These are phyloP conservation scores for Fraxinus angustifolia DNA, from an alignment of 305 asterid species.

Conservation along the genomic window DNA sequence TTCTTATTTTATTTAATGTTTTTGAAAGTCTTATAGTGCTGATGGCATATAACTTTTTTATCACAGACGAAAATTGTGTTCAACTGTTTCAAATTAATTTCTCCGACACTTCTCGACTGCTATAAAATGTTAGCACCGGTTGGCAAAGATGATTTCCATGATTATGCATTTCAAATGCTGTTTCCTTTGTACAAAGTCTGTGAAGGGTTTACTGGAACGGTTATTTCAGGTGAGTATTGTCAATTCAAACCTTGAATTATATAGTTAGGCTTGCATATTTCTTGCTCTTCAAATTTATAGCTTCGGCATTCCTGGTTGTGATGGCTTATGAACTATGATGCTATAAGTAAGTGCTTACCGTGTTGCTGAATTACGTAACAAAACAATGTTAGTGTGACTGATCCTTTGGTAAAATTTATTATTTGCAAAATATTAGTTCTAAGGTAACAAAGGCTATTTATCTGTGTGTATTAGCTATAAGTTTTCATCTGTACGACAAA, in stretches of 20 bases:
- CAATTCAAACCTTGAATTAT: background rate
- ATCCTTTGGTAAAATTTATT: background rate
- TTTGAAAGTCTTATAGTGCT: slow-evolving; percentile 3
- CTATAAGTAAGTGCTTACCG: background rate
- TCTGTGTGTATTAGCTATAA: background rate
- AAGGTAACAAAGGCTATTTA: background rate
- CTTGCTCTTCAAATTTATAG: background rate
- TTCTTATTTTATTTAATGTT: background rate
- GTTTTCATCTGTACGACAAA: background rate
- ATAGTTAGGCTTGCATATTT: background rate
- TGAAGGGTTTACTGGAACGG: slow-evolving; percentile 77
- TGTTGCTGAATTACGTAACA: background rate
- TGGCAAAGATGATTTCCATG: slow-evolving; percentile 40
- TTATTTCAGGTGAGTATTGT: slow-evolving; percentile 56
- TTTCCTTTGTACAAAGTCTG: slow-evolving; percentile 75
- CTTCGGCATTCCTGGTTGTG: background rate
- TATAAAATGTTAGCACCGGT: slow-evolving; percentile 23
- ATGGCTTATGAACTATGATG: background rate
- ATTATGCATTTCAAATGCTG: slow-evolving; percentile 64
- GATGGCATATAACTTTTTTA: slow-evolving; percentile 8
- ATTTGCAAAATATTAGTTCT: background rate
- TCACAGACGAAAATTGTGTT: slow-evolving; percentile 81
- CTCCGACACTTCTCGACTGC: slow-evolving; percentile 52
- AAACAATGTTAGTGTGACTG: background rate
- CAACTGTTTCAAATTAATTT: slow-evolving; percentile 59